phyloP scores from a whole-genome alignment of 805 yeast species.

The Komagataella ulmi region DNA sequence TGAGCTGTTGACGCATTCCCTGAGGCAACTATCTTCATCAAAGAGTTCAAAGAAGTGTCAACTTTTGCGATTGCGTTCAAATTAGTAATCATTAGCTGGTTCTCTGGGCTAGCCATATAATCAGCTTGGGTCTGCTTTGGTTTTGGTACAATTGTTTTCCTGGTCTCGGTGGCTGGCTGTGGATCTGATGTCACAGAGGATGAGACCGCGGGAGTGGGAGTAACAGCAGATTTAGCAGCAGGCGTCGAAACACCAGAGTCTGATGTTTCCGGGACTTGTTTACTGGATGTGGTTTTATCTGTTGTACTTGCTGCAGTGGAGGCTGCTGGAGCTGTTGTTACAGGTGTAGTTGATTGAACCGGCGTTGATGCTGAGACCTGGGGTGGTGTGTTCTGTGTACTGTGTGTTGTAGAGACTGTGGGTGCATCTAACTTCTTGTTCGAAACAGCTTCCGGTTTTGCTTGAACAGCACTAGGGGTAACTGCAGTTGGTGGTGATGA shows the following conservation, averaged over 20 bases:
- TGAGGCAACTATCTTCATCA: conserved; percentile 81
- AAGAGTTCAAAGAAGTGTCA: conserved; percentile 49
- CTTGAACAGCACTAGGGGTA: background rate
- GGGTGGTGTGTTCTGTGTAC: too few relatives aligned
- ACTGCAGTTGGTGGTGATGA: background rate
- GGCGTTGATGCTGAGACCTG: background rate
- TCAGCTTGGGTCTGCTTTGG: conserved; percentile 10
- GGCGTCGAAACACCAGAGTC: background rate
- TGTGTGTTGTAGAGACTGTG: background rate
- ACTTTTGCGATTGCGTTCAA: conserved; percentile 70
- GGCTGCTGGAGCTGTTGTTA: background rate
- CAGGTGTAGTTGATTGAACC: background rate
- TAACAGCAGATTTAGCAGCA: background rate
- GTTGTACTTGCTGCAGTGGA: conserved; percentile 3
- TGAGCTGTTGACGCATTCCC: conserved; percentile 66
- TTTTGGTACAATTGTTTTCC: conserved; percentile 4
- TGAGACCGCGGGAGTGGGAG: background rate
- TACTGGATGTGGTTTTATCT: conserved; percentile 4
- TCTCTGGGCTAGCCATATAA: conserved; percentile 35
- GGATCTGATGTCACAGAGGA: conserved; percentile 1
- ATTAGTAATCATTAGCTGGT: conserved; percentile 74
- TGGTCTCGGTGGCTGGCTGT: background rate
- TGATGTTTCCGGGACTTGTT: background rate
- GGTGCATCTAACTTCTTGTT: background rate
- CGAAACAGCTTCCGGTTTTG: background rate